Percentiles rank a stretch among this genome's conserved stretches.
Conservation (phyloP, 2,329 filamentous ascomycete species). For the Cordyceps farinosa region DNA sequence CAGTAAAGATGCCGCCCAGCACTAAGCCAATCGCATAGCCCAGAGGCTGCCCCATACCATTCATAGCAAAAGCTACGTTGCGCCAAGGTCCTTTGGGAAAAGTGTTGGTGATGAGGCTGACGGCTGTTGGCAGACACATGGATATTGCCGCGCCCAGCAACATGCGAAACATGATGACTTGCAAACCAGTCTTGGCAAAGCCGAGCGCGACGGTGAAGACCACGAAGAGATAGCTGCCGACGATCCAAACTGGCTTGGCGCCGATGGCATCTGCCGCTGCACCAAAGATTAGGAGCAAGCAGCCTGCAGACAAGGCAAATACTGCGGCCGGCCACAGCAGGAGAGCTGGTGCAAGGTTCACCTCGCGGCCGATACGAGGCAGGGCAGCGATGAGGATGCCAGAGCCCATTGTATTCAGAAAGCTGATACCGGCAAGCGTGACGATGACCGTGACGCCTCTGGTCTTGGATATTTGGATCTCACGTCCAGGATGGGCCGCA, state of each 20-base stretch:
- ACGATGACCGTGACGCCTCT: slow-evolving; percentile 29
- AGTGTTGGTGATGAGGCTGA: slow-evolving; percentile 31
- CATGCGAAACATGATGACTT: slow-evolving; percentile 32
- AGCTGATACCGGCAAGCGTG: slow-evolving; percentile 33
- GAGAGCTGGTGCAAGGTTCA: slow-evolving; percentile 29
- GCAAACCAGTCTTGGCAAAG: slow-evolving; percentile 26
- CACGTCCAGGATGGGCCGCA: not conserved
- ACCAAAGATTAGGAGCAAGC: slow-evolving; percentile 19
- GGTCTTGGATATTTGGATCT: slow-evolving; percentile 21
- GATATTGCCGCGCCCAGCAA: slow-evolving; percentile 29
- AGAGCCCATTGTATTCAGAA: slow-evolving; percentile 36
- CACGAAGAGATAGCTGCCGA: slow-evolving; percentile 17
- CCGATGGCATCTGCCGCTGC: not conserved
- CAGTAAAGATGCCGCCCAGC: slow-evolving; percentile 46
- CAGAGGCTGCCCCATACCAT: slow-evolving; percentile 43
- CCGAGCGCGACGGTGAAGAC: slow-evolving; percentile 30
- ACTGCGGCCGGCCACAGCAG: slow-evolving; percentile 33
- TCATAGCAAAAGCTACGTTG: slow-evolving; percentile 41
- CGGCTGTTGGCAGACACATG: slow-evolving; percentile 31
- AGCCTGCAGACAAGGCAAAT: slow-evolving; percentile 28
- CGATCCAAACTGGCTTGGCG: not conserved
- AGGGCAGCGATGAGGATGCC: slow-evolving; percentile 36
- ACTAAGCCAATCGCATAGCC: slow-evolving; percentile 49
- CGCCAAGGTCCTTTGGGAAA: slow-evolving; percentile 28
- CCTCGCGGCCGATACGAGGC: slow-evolving; percentile 36